Base-by-base conservation (phyloP, 805 yeast species). In the Maudiozyma turicensis region DNA sequence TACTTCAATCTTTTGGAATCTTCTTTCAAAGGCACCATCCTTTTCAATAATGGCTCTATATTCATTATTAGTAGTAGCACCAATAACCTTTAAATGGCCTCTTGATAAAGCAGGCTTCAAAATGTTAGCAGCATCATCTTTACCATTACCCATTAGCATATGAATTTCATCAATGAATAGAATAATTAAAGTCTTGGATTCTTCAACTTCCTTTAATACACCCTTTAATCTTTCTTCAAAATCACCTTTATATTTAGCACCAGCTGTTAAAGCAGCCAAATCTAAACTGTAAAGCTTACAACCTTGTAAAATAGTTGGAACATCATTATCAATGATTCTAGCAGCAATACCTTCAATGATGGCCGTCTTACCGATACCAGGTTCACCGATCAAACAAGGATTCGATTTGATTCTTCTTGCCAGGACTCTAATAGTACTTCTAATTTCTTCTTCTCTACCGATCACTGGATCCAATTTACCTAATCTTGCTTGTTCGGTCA, bases 91-190 rank as follows among this genome's bases (percentile, higher is more conserved):
- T 63, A 93, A 80, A 47, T 85, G 77, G 58, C 99, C 98, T 71
- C 99, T 82, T 2, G 99, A 97, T 55, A 93, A 78, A 77, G 95
- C 95, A 38, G 99, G 99, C 72, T 93, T 93, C 67, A 93, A 79
- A 61, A 93, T 78, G 69, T 93, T 93, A 40, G 99, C 99, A 41
- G 95, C 96, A 67, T 93, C 99, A 54, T 86, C 81, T 71, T 90
- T 93, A 65, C 99, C 99, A 65, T 93, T 96, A 59, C 99, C 99
- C 99, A 93, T 93, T 57, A 93, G 79, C 97, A 93, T 93, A 71
- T 93, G 99, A 65, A 93, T 93, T 71, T 93, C 99, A 71, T 93
- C 99, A 60, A 93, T 86, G 72, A 93, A 93, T 50, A 93, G 75
- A 54, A 93, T 82, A 56, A 93, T 88, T 79, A 89, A 77, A 45